These are phyloP conservation scores for Oryza coarctata DNA, from an alignment of 176 grass and related monocot genomes.

Conservation along the genomic window DNA sequence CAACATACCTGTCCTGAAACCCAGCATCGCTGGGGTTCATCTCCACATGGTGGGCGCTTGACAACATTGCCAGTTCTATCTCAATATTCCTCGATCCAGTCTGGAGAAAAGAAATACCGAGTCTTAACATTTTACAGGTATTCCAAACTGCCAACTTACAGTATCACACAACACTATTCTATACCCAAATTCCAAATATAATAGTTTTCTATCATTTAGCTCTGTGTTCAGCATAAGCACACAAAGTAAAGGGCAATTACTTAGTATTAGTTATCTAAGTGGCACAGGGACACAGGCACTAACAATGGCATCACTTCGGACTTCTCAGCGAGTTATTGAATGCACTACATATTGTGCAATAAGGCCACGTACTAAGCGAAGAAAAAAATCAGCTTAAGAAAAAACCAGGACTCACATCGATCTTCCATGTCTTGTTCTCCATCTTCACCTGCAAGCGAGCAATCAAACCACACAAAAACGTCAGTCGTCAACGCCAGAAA, in stretches of 20 bases:
- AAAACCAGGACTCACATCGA: constrained; percentile 61
- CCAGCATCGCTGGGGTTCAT: constrained; percentile 98
- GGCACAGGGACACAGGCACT: neutral
- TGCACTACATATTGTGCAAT: neutral
- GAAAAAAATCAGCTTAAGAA: neutral
- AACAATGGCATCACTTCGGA: neutral
- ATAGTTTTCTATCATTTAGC: neutral
- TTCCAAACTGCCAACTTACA: neutral
- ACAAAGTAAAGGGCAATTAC: neutral
- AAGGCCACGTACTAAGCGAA: neutral
- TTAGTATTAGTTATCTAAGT: neutral
- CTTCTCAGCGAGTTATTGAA: neutral
- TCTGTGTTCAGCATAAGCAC: neutral
- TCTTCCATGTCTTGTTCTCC: constrained; percentile 98
- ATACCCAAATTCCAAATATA: neutral
- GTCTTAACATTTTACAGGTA: neutral
- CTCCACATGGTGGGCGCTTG: constrained; percentile 78
- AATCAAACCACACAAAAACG: constrained; percentile 4
- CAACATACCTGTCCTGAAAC: constrained; percentile 96
- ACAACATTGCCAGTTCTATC: constrained; percentile 78
- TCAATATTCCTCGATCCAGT: constrained; percentile 82
- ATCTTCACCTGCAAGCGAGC: constrained; percentile 73
- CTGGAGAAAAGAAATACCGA: constrained; percentile 42
- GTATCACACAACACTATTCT: neutral
- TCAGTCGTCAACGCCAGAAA: neutral